Evolutionary conservation across 441 rosid species (phyloP), one percentile per base, ranked within the genome.

Genomic region (Syzygium syzygioides): DNA sequence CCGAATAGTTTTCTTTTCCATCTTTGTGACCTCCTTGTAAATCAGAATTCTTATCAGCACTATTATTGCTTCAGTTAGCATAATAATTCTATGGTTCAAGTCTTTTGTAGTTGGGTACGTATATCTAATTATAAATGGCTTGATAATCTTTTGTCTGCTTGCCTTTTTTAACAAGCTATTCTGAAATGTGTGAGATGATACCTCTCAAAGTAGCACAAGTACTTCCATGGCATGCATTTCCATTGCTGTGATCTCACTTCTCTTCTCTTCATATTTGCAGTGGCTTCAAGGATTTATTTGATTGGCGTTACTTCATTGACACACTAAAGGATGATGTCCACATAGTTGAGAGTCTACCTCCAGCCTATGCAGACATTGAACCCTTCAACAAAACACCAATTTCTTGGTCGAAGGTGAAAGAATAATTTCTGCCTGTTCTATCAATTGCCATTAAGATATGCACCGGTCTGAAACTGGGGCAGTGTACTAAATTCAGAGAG

Each of bases 231-330:
- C 62, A 79, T 56, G 60, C 85, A 19, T 66, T 59, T 89, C 23
- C 79, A 37, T 90, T 88, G 32, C 87, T 50, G 48, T 32, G 84
- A 71, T 59, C 53, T 68, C n/a, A 56, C 20, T 71, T 60, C 52
- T 28, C 60, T 89, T 26, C 88, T 85, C 13, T 86, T 15, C 55
- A 85, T 90, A 85, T 90, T 87, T 91, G 92, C 93, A 96, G 99
- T 91, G 97, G 93, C 91, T 96, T 97, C 92, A 97, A 97, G 91
- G 98, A 97, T 94, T 93, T 97, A 17, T 97, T 97, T 95, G 94
- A 97, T 89, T 96, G 99, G 99, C 92, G 90, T 86, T 95, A 96
- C 91, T 97, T 97, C 93, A 95, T 97, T 17, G 90, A 94, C 86
- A 93, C 94, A n/a, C 88, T 97, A 90, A 93, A 94, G 91, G 94